Conservation (phyloP, 306 rosid genomes). For the Crotalaria pallida region DNA sequence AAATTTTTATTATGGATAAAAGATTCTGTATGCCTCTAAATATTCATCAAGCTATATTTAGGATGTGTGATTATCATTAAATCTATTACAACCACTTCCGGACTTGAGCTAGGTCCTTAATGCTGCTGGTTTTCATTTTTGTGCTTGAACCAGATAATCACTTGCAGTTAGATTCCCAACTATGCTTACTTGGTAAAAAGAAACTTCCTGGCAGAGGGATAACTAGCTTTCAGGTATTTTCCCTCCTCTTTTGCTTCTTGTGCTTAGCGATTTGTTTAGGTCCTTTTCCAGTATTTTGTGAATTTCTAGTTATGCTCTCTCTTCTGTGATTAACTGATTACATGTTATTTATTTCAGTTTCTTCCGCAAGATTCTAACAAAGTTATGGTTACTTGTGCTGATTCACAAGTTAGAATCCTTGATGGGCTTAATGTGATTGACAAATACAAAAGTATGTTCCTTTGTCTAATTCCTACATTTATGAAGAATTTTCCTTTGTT, state of each 20-base stretch:
- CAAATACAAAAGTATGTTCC: constrained; percentile 67
- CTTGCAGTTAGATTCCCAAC: constrained; percentile 57
- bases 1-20: not conserved
- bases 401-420: constrained; percentile 84
- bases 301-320: not conserved
- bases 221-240: constrained; percentile 76
- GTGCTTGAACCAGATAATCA: constrained; percentile 56
- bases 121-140: constrained; percentile 18
- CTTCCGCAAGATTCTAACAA: constrained; percentile 64
- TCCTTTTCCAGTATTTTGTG: not conserved
- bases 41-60: not conserved
- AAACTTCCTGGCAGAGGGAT: constrained; percentile 75
- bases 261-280: constrained; percentile 13
- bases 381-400: constrained; percentile 81
- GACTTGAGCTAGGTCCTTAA: constrained; percentile 20
- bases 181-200: constrained; percentile 65
- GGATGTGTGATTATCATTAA: constrained; percentile 4
- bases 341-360: constrained; percentile 49
- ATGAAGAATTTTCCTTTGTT: not conserved
- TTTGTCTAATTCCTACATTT: constrained; percentile 4
- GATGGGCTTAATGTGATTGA: constrained; percentile 65
- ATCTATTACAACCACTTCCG: not conserved
- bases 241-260: not conserved
- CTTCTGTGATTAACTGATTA: not conserved
- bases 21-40: not conserved